phyloP scores from a whole-genome alignment of 306 rosid species.

The Gastrolobium bilobum region DNA sequence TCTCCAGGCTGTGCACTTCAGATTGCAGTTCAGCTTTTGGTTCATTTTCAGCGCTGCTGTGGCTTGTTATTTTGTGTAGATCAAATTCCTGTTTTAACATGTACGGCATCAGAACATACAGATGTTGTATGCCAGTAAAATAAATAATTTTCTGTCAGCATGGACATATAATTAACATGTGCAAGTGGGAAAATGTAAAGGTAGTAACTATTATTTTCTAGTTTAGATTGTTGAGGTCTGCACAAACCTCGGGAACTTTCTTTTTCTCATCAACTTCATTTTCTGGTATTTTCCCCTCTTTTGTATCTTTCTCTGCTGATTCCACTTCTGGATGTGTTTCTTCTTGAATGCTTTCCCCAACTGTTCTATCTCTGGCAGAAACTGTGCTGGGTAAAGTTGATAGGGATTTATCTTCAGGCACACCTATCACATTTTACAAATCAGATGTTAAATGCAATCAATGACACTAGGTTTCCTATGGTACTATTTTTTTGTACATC shows the following conservation, averaged over 20 bases:
- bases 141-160: neutral
- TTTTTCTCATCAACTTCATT: neutral
- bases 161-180: neutral
- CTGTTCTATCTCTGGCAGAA: neutral
- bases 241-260: slow-evolving; percentile 34
- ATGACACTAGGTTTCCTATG: neutral
- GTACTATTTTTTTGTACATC: neutral
- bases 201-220: neutral
- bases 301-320: slow-evolving; percentile 12
- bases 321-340: slow-evolving; percentile 35
- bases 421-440: neutral
- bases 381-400: neutral
- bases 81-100: slow-evolving; percentile 41
- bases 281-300: slow-evolving; percentile 33
- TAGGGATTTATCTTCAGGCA: slow-evolving; percentile 2
- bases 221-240: neutral
- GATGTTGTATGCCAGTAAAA: neutral
- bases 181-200: no score
- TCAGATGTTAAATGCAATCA: neutral
- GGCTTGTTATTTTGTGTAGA: slow-evolving; percentile 8
- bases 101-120: neutral
- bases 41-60: neutral
- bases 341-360: slow-evolving; percentile 39
- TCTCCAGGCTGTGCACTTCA: neutral
- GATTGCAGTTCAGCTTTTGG: neutral